These are phyloP conservation scores for Cercospora sp. DNA, from an alignment of 2,329 filamentous ascomycete species.

Conservation along the genomic window DNA sequence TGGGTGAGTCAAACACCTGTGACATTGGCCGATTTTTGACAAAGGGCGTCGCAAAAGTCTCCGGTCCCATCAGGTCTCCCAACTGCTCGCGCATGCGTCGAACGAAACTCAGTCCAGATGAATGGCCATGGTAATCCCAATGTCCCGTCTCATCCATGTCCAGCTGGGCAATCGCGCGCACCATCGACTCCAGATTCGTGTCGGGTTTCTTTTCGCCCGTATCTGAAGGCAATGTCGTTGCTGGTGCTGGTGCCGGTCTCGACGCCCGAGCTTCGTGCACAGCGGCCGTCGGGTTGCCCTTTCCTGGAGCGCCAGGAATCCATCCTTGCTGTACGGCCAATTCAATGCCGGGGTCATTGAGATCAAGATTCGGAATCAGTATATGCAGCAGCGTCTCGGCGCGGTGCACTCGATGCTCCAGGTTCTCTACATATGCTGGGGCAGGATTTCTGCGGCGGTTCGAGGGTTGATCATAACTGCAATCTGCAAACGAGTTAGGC, in stretches of 20 bases:
- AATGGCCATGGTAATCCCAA: conserved; percentile 94
- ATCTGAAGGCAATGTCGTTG: conserved; percentile 16
- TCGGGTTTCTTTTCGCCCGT: conserved; percentile 56
- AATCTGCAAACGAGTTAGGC: conserved; percentile 58
- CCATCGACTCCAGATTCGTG: conserved; percentile 85
- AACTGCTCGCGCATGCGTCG: conserved; percentile 85
- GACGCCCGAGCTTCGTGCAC: conserved; percentile 4
- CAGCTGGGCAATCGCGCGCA: conserved; percentile 84
- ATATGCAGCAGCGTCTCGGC: conserved; percentile 77
- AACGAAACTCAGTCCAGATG: conserved; percentile 87
- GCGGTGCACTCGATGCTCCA: conserved; percentile 79
- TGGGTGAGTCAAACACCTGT: conserved; percentile 67
- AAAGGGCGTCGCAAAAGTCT: conserved; percentile 59
- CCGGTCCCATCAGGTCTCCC: conserved; percentile 69
- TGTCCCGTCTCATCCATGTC: conserved; percentile 88
- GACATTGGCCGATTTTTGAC: conserved; percentile 55
- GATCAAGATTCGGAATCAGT: conserved; percentile 78
- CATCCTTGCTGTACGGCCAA: conserved; percentile 57
- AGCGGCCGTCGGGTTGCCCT: conserved; percentile 29
- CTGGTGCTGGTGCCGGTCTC: conserved; percentile 24
- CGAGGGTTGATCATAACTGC: conserved; percentile 92
- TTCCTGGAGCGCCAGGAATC: conserved; percentile 41
- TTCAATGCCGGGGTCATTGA: conserved; percentile 83
- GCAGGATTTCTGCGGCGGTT: conserved; percentile 87
- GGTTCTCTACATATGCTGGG: conserved; percentile 87